Evolutionary conservation across 768 basidiomycete species (phyloP).

Genomic region (Rhizopogon roseolus): DNA sequence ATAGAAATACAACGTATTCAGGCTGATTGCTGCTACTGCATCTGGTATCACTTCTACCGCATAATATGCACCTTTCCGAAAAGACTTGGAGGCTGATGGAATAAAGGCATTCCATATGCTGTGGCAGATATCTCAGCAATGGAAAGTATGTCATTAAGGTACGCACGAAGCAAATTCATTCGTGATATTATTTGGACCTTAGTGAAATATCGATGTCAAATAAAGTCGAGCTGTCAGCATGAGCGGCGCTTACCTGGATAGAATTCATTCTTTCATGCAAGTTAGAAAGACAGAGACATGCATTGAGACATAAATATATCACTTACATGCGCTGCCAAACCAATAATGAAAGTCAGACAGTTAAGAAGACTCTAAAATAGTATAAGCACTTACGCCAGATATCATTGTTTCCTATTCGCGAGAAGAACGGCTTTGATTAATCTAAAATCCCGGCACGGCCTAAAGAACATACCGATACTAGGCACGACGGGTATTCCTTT

Average conservation of each 20-base stretch:
- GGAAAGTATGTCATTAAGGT: neutral
- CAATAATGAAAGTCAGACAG: neutral
- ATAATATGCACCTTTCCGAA: slow-evolving; percentile 86
- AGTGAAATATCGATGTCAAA: slow-evolving; percentile 5
- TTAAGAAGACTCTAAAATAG: neutral
- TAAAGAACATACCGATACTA: slow-evolving; percentile 53
- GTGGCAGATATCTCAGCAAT: slow-evolving; percentile 9
- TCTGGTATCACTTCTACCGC: slow-evolving; percentile 75
- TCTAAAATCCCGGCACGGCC: neutral
- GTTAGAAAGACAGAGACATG: slow-evolving; percentile 4
- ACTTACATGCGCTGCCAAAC: slow-evolving; percentile 51
- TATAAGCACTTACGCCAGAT: slow-evolving; percentile 65
- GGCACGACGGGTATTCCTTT: slow-evolving; percentile 77
- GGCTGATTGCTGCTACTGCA: slow-evolving; percentile 69
- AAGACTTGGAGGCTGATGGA: slow-evolving; percentile 71
- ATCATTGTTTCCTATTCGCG: slow-evolving; percentile 76
- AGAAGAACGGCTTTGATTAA: neutral
- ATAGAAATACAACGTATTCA: slow-evolving; percentile 92
- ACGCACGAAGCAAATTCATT: slow-evolving; percentile 66
- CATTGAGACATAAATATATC: slow-evolving; percentile 5
- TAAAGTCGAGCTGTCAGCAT: slow-evolving; percentile 3
- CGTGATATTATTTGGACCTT: slow-evolving; percentile 67
- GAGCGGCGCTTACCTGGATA: slow-evolving; percentile 42
- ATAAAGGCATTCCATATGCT: slow-evolving; percentile 83
- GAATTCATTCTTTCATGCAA: slow-evolving; percentile 53